Conservation (phyloP, 192 early-diverging fungal genomes). For the Coemansia sp. region DNA sequence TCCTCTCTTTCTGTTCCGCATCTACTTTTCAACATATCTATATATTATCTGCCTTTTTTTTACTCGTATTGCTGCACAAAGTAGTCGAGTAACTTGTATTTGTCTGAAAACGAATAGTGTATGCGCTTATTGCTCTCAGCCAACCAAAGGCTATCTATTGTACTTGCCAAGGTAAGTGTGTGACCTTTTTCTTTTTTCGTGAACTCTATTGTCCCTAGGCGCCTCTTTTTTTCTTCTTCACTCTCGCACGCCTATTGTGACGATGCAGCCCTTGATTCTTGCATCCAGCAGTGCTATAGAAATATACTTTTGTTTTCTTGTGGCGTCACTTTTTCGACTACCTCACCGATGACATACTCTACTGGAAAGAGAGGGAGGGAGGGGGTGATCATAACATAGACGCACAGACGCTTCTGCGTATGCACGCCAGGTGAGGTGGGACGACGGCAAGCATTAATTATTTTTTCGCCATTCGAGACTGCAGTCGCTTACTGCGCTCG, state of each 20-base stretch:
- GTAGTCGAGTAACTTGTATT: not conserved
- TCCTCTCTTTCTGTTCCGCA: not conserved
- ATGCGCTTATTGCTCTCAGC: conserved; percentile 1
- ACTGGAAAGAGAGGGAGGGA: not conserved
- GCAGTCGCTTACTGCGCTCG: not conserved
- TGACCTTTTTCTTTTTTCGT: not conserved
- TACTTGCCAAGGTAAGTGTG: conserved; percentile 1
- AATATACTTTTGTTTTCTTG: not conserved
- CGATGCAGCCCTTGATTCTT: not conserved
- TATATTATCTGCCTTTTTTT: not conserved
- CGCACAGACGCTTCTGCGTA: not conserved
- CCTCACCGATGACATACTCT: not conserved
- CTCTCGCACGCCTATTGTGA: not conserved
- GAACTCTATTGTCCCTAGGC: not conserved
- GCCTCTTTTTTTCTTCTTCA: not conserved
- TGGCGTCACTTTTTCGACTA: not conserved
- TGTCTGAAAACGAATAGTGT: not conserved
- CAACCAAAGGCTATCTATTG: conserved; percentile 1
- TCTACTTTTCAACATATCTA: not conserved
- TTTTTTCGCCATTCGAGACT: not conserved
- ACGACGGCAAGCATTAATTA: not conserved
- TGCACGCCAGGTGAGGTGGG: not conserved
- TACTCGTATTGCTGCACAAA: not conserved
- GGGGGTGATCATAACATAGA: not conserved
- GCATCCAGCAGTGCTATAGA: not conserved